Evolutionary conservation across 768 basidiomycete genomes (phyloP).

Genomic region (Pleurotus cornucopiae): DNA sequence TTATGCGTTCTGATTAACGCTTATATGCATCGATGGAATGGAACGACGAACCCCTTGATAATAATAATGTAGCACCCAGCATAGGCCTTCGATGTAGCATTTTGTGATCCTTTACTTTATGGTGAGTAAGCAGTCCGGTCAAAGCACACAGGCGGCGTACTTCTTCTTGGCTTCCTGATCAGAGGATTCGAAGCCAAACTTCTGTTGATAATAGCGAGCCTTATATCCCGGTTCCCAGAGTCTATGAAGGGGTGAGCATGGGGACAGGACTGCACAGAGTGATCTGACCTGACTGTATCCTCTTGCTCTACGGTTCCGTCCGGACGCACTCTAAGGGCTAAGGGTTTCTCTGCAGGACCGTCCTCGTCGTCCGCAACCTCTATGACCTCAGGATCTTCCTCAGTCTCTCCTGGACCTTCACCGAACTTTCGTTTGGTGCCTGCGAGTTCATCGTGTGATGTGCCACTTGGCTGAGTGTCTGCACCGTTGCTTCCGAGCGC

Average conservation of each 20-base stretch:
- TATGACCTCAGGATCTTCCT: constrained; percentile 34
- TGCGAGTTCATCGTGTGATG: constrained; percentile 14
- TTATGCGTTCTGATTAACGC: neutral
- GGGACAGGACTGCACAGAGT: constrained; percentile 6
- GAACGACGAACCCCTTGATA: constrained; percentile 83
- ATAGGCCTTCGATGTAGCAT: constrained; percentile 88
- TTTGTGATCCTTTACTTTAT: constrained; percentile 57
- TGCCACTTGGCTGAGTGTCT: constrained; percentile 19
- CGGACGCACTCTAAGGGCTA: constrained; percentile 73
- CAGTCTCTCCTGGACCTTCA: constrained; percentile 35
- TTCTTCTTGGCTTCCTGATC: constrained; percentile 69
- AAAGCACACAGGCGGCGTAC: constrained; percentile 36
- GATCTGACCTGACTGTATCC: constrained; percentile 83
- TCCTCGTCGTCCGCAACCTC: constrained; percentile 52
- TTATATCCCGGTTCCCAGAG: constrained; percentile 96
- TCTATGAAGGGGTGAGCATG: constrained; percentile 35
- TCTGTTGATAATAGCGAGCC: constrained; percentile 91
- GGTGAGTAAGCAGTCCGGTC: neutral
- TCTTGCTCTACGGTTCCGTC: constrained; percentile 95
- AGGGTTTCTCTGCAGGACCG: constrained; percentile 30
- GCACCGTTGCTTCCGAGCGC: constrained; percentile 17
- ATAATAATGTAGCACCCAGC: constrained; percentile 96
- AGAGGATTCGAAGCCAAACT: constrained; percentile 75
- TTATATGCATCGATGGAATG: constrained; percentile 9
- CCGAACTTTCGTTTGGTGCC: constrained; percentile 47